Conservation (phyloP, 2,329 filamentous ascomycete species). For the Talaromyces atroroseus region DNA sequence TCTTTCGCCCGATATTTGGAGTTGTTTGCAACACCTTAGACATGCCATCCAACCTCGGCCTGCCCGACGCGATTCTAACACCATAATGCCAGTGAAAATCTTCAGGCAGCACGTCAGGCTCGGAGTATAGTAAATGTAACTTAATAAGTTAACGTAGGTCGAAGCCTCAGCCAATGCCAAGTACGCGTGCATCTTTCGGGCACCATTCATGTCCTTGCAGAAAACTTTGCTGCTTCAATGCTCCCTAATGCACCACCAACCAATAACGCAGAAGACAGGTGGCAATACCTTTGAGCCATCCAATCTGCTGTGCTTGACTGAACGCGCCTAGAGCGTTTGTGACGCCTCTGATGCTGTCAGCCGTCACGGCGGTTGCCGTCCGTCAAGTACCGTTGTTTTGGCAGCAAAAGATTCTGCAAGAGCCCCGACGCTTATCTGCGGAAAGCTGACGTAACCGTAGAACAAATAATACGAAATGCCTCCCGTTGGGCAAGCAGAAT, state of each 20-base stretch:
- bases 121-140: neutral
- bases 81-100: neutral
- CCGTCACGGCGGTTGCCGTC: constrained; percentile 1
- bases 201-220: constrained; percentile 4
- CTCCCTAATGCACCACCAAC: constrained; percentile 2
- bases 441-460: neutral
- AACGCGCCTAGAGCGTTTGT: constrained; percentile 9
- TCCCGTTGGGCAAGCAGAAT: neutral
- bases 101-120: constrained; percentile 6
- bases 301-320: constrained; percentile 1
- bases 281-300: neutral
- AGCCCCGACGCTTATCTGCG: constrained; percentile 6
- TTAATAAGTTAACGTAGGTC: neutral
- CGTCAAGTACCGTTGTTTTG: neutral
- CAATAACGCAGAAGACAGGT: constrained; percentile 12
- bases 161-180: constrained; percentile 6
- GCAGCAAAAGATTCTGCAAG: neutral
- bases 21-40: neutral
- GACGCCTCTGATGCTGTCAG: constrained; percentile 6
- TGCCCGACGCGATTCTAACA: neutral
- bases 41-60: neutral
- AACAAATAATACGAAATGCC: neutral
- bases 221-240: neutral
- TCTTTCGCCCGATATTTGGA: neutral
- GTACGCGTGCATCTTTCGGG: constrained; percentile 3